These are phyloP conservation scores for grape (Vitis vinifera) DNA, from an alignment of 164 flowering plant genomes.

Conservation along the genomic window DNA sequence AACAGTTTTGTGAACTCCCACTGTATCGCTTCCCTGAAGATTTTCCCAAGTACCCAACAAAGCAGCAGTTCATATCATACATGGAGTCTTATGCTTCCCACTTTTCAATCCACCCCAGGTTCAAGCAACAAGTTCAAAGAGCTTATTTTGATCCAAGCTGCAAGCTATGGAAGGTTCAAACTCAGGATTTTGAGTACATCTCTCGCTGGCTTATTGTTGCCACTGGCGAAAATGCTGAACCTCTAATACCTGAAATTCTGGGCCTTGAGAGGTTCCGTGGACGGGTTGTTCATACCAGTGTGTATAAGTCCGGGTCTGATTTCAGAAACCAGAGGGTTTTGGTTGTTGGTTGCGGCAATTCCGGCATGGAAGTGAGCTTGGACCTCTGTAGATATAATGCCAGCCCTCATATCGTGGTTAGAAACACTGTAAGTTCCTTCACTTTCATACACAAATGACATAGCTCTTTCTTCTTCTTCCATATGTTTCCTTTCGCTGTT, in stretches of 20 bases:
- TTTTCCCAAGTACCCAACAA: conserved; percentile 85
- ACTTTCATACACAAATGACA: no score
- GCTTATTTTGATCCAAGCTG: conserved; percentile 54
- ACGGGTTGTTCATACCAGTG: conserved; percentile 61
- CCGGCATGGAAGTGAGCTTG: conserved; percentile 97
- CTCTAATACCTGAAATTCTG: conserved; percentile 58
- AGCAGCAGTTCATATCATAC: conserved; percentile 79
- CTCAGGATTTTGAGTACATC: conserved; percentile 48
- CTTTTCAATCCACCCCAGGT: conserved; percentile 60
- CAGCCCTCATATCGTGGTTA: conserved; percentile 80
- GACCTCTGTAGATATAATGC: conserved; percentile 88
- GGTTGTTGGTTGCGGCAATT: conserved; percentile 95
- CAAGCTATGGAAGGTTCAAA: conserved; percentile 63
- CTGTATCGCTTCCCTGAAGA: conserved; percentile 58
- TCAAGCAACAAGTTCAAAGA: conserved; percentile 47
- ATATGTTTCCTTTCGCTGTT: no score
- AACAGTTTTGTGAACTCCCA: conserved; percentile 82
- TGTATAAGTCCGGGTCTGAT: conserved; percentile 68
- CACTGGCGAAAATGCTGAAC: conserved; percentile 92
- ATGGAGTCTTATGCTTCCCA: conserved; percentile 70
- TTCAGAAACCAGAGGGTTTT: conserved; percentile 63
- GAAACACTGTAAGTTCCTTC: conserved; percentile 69
- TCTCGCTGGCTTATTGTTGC: conserved; percentile 82
- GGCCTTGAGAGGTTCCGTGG: conserved; percentile 71
- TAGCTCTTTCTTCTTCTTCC: background rate